Evolutionary conservation across 139 green algal species (phyloP).

Genomic region (Yamagishiella unicocca): DNA sequence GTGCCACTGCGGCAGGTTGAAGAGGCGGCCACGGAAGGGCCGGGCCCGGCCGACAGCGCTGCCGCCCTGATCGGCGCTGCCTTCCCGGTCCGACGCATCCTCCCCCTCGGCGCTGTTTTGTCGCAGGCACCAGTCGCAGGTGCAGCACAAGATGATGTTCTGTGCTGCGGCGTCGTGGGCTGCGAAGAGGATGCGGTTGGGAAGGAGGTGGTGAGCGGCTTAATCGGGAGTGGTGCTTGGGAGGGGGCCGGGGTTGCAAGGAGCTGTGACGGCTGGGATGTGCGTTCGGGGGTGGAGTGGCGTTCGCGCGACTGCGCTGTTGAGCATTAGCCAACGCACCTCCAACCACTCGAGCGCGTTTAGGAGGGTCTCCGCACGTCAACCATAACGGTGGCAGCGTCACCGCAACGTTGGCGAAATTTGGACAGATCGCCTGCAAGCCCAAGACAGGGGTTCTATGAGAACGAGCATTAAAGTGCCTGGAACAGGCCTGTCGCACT

Average conservation of each 20-base stretch:
- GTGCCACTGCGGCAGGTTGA: constrained; percentile 39
- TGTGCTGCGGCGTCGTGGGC: not conserved
- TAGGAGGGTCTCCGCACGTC: not conserved
- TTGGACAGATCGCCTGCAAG: not conserved
- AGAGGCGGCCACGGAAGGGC: not conserved
- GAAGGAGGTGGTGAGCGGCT: not conserved
- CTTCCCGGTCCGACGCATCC: not conserved
- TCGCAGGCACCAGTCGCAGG: constrained; percentile 10
- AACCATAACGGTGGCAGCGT: not conserved
- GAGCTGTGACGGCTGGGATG: not conserved
- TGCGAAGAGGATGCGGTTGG: not conserved
- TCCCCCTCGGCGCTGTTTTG: not conserved
- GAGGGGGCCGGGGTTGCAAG: no score
- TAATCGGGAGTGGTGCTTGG: not conserved
- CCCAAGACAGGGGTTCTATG: no score
- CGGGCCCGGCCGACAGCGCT: no score
- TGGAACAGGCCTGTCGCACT: no score
- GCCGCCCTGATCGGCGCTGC: not conserved
- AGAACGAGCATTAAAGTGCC: no score
- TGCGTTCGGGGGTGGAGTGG: no score
- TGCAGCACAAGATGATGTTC: constrained; percentile 17
- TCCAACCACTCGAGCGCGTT: not conserved
- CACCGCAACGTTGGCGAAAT: not conserved
- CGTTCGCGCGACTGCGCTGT: not conserved
- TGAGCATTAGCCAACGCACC: not conserved